Evolutionary conservation across 495 filamentous ascomycete genomes (phyloP), one percentile per base, ranked within the genome.

Genomic region (Acidiella bohemica): DNA sequence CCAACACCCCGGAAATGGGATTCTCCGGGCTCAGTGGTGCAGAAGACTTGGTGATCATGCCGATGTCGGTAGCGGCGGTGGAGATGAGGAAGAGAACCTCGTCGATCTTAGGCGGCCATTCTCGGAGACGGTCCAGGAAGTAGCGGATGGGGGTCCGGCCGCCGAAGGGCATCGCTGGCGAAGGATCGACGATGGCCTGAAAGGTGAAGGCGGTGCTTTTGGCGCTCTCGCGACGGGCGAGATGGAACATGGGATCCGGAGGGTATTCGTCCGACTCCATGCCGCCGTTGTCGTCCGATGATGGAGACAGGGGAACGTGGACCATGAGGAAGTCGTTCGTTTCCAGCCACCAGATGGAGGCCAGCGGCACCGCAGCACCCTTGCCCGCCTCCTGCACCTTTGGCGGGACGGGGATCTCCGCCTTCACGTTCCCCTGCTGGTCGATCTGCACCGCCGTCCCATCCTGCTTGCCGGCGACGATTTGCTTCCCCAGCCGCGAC

Each of bases 401-500:
- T 8, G 83, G 73, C 5, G 88, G 85, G 27, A 75, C 70, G 23
- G 90, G 88, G 28, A 96, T 80, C 28, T 74, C 66, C 16, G 67
- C 84, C 57, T 84, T 90, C 14, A 70, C 68, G 11, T 64, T 66
- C 22, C 87, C 90, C 36, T 82, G 71, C 0, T 80, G 81, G 1
- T 79, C 84, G 75, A 95, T 78, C 54, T 94, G 88, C 43, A 71
- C 75, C 26, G 77, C 75, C 16, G 76, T 75, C 35, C 88, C 90
- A 59, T 94, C 75, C 13, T 67, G 77, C 49, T 92, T 70, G 21
- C 92, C 92, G 48, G 85, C 92, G 5, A 95, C 71, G 17, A 99
- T 65, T 56, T 94, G 87, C 56, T 93, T 96, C 29, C 92, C 92
- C 50, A 75, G 82, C 36, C 73, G 78, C 55, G 88, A 96, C 92